A percentile compares a stretch with the other conserved stretches of the same genome.
Evolutionary conservation across 2,329 filamentous ascomycete species (phyloP).

Genomic region (Lecanosticta acicola): DNA sequence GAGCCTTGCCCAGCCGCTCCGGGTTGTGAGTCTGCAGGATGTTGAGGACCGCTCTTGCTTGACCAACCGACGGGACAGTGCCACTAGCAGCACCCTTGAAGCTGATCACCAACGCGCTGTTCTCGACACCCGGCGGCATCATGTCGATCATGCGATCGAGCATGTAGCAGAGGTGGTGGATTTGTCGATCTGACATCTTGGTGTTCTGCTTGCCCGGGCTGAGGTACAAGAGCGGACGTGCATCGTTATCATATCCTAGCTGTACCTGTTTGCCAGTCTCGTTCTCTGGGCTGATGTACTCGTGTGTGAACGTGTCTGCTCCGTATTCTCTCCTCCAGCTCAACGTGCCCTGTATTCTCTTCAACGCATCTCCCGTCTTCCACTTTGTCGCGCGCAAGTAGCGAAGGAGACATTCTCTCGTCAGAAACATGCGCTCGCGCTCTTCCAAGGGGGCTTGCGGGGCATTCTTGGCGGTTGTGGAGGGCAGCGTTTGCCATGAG

Average conservation of each 20-base stretch:
- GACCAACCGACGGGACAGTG: slow-evolving; percentile 68
- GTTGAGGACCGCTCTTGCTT: slow-evolving; percentile 75
- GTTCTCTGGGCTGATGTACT: slow-evolving; percentile 89
- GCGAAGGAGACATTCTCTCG: slow-evolving; percentile 82
- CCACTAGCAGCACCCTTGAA: slow-evolving; percentile 75
- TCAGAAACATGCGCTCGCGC: slow-evolving; percentile 81
- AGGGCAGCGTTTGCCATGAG: slow-evolving; percentile 65
- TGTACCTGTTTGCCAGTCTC: slow-evolving; percentile 94
- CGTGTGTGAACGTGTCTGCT: slow-evolving; percentile 68
- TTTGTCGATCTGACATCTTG: slow-evolving; percentile 73
- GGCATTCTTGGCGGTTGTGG: slow-evolving; percentile 54
- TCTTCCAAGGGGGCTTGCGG: slow-evolving; percentile 64
- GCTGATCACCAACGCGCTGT: slow-evolving; percentile 79
- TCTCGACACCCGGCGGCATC: slow-evolving; percentile 82
- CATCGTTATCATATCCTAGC: slow-evolving; percentile 78
- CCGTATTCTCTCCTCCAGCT: slow-evolving; percentile 90
- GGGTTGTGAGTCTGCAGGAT: slow-evolving; percentile 96
- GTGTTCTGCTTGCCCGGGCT: slow-evolving; percentile 91
- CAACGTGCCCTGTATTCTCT: slow-evolving; percentile 74
- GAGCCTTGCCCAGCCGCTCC: slow-evolving; percentile 78
- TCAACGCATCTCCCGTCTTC: slow-evolving; percentile 67
- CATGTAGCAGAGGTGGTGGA: slow-evolving; percentile 95
- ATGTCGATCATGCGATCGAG: slow-evolving; percentile 82
- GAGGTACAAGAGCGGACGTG: slow-evolving; percentile 84
- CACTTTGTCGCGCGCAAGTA: slow-evolving; percentile 94